Conservation (phyloP, 495 filamentous ascomycete species). For the Evansstolkia leycettana region DNA sequence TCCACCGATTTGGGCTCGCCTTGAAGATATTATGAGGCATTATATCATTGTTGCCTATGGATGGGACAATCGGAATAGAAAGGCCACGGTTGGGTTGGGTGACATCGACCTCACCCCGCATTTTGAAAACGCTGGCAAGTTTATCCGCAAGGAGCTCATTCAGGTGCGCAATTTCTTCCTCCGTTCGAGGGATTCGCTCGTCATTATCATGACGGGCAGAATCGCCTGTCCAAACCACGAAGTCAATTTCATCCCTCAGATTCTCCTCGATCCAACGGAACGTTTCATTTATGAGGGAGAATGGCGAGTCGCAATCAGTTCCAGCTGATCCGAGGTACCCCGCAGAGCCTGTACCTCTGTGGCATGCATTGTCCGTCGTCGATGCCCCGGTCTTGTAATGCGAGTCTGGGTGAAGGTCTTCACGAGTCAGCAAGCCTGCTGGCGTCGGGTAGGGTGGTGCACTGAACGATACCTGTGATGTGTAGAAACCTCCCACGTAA, state of each 20-base stretch:
- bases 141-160: slow-evolving; percentile 66
- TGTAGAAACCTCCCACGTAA: slow-evolving; percentile 72
- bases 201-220: slow-evolving; percentile 93
- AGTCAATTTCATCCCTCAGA: slow-evolving; percentile 75
- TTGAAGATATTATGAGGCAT: slow-evolving; percentile 92
- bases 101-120: slow-evolving; percentile 27
- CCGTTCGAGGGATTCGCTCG: slow-evolving; percentile 63
- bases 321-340: slow-evolving; percentile 75
- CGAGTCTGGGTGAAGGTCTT: slow-evolving; percentile 83
- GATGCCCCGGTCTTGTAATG: slow-evolving; percentile 71
- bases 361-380: slow-evolving; percentile 60
- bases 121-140: slow-evolving; percentile 62
- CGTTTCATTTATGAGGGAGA: slow-evolving; percentile 71
- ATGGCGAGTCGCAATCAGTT: slow-evolving; percentile 77
- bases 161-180: slow-evolving; percentile 57
- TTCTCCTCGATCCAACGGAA: slow-evolving; percentile 86
- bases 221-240: slow-evolving; percentile 96
- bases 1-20: slow-evolving; percentile 74
- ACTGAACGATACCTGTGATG: slow-evolving; percentile 62
- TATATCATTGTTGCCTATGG: slow-evolving; percentile 94
- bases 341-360: slow-evolving; percentile 63
- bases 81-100: slow-evolving; percentile 44
- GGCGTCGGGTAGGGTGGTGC: background rate
- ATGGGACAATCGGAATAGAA: slow-evolving; percentile 73
- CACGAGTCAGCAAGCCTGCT: slow-evolving; percentile 1